Conservation (phyloP, 148 eudicot species). For the Cornus florida region DNA sequence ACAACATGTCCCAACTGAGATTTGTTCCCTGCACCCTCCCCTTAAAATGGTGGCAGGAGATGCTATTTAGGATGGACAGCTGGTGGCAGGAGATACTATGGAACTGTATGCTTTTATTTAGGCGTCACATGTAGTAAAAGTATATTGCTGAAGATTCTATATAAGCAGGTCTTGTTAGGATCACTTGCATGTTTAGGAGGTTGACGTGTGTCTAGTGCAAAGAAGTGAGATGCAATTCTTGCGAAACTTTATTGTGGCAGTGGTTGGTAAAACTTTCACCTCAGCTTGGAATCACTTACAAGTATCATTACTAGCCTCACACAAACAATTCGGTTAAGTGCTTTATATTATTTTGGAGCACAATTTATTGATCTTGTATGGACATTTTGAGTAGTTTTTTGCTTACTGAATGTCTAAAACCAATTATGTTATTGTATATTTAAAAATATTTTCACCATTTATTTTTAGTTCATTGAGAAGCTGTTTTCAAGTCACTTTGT, state of each 20-base stretch:
- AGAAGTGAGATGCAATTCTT: neutral
- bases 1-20: no score
- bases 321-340: neutral
- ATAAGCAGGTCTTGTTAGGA: neutral
- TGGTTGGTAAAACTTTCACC: neutral
- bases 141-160: neutral
- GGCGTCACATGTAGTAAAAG: neutral
- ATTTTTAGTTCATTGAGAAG: neutral
- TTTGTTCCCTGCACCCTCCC: no score
- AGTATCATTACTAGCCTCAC: neutral
- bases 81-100: neutral
- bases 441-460: neutral
- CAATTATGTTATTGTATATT: neutral
- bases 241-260: neutral
- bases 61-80: no score
- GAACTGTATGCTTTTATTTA: neutral
- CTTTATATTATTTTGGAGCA: no score
- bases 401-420: no score
- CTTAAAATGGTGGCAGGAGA: no score
- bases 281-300: neutral
- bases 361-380: no score
- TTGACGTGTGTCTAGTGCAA: neutral
- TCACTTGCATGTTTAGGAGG: neutral
- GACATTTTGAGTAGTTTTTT: no score
- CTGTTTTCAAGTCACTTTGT: no score